Evolutionary conservation across 2,329 filamentous ascomycete genomes (phyloP), one percentile per base, ranked within the genome.

Genomic region (Colletotrichum spinosum): DNA sequence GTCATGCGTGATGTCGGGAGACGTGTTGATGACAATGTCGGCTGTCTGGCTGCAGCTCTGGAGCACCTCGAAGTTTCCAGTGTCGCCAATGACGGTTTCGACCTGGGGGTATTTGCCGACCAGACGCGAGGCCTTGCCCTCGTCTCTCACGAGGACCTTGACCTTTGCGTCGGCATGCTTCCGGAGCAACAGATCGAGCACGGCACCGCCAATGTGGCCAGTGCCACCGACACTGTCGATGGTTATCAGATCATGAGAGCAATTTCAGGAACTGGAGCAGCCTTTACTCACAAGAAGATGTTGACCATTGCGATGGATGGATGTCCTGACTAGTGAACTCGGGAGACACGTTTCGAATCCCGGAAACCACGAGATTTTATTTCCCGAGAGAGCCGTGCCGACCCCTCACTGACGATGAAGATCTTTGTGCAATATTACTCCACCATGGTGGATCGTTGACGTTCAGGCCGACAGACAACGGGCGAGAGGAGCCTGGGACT

Each of bases 171-270:
- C 38, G 33, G 46, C 38, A 42, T 58, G 55, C n/a, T 51, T 34
- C n/a, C 51, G 39, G 8, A 58, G 15, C 6, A 58, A 48, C 1
- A 17, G 38, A 6, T 58, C 38, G 10, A 58, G 55, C 37, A 58
- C 55, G 39, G 55, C 46, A 6, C 55, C 55, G 37, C 55, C 55
- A 6, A 58, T 58, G 55, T 58, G 55, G 55, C 55, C 55, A 15
- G 45, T 58, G 39, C 33, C 55, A 7, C 55, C 55, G 33, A 58
- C 55, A 25, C 55, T 58, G 33, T 37, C 12, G 35, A 15, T 38
- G 17, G 1, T 0, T 1, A 1, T 42, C 42, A 35, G 34, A 2
- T 15, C 38, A 12, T n/a, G 15, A 15, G 15, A 10, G 13, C 37
- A 8, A 2, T 3, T 17, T 15, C 2, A 12, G 12, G 2, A 34